Evolutionary conservation across 345 rosid species (phyloP), one percentile per base, ranked within the genome.

Genomic region (Camelina laxa): DNA sequence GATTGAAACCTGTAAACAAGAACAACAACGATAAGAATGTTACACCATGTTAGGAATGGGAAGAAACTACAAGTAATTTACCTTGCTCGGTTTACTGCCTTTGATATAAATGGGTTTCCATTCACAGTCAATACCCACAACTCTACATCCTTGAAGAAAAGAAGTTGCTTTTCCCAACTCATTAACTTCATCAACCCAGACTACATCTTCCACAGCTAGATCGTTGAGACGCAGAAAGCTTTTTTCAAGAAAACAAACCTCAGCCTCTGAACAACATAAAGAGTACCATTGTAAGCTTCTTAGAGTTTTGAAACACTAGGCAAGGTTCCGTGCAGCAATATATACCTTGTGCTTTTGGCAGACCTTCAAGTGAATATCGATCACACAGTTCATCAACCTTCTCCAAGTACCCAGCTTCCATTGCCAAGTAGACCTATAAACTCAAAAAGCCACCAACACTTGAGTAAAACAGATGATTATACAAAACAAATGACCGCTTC

Each of bases 361-460:
- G 89, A 36, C 91, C 91, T 82, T 90, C 82, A 67, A 95, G 96
- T 60, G 88, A 87, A 84, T 90, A 89, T 36, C 87, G 86, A 62
- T 81, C 78, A 77, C 97, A 87, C 42, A 95, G 84, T 75, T 95
- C 97, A 79, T 87, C 90, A 75, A 95, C 97, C 83, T 95, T 95
- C 87, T 95, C 99, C 1, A 63, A 48, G 81, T 91, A 94, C 57
- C 99, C 95, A 77, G 99, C 97, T 88, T 95, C 97, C 99, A 91
- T 85, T 62, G 98, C 99, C 87, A 94, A 78, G 85, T 85, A 86
- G 74, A 95, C 97, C 99, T 95, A 64, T 65, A 62, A 80, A 75
- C 27, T 53, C 56, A 53, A 51, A 66, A 57, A 2, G 50, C 8
- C 36, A 16, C 45, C 4, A 60, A 41, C 17, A 60, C 35, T 75